Percentiles rank a stretch among this genome's conserved stretches.
phyloP scores from a whole-genome alignment of 2,329 filamentous ascomycete genomes.

The Madurella mycetomatis region DNA sequence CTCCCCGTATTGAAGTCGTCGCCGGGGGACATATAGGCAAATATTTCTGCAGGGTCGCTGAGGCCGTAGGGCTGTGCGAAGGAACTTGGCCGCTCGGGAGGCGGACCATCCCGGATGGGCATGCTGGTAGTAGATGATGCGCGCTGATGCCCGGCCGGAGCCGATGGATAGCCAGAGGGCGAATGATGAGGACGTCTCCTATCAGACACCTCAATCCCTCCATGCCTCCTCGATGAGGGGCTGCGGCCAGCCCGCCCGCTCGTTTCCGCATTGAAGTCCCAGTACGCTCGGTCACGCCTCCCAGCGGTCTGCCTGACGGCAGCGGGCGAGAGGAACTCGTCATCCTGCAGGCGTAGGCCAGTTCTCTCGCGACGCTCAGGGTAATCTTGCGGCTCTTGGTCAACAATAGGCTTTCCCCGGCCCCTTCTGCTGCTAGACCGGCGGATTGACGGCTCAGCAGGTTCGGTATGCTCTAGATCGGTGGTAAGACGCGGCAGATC shows the following conservation, averaged over 20 bases:
- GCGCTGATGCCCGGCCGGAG: constrained; percentile 31
- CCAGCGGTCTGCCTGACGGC: constrained; percentile 39
- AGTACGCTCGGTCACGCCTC: constrained; percentile 42
- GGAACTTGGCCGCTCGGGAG: constrained; percentile 11
- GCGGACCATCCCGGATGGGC: constrained; percentile 5
- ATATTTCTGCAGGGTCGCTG: constrained; percentile 20
- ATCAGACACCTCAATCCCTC: constrained; percentile 15
- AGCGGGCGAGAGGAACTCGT: constrained; percentile 39
- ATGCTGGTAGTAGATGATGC: constrained; percentile 23
- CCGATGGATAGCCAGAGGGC: constrained; percentile 16
- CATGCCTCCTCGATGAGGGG: constrained; percentile 15
- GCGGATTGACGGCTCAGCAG: constrained; percentile 24
- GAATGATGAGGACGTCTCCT: constrained; percentile 18
- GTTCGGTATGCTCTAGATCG: constrained; percentile 31
- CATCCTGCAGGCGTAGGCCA: constrained; percentile 26
- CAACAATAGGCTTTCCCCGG: constrained; percentile 19
- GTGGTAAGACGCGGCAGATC: constrained; percentile 46
- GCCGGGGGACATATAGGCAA: constrained; percentile 23
- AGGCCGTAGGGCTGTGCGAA: constrained; percentile 9
- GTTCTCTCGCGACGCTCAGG: constrained; percentile 28
- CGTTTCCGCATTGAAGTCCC: constrained; percentile 27
- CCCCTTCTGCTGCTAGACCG: constrained; percentile 22
- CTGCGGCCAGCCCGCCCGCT: constrained; percentile 13
- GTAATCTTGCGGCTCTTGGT: constrained; percentile 30
- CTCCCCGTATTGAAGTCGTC: constrained; percentile 15